Base-by-base conservation (phyloP, 1,284 basidiomycete species). In the Ceratobasidium sp. region DNA sequence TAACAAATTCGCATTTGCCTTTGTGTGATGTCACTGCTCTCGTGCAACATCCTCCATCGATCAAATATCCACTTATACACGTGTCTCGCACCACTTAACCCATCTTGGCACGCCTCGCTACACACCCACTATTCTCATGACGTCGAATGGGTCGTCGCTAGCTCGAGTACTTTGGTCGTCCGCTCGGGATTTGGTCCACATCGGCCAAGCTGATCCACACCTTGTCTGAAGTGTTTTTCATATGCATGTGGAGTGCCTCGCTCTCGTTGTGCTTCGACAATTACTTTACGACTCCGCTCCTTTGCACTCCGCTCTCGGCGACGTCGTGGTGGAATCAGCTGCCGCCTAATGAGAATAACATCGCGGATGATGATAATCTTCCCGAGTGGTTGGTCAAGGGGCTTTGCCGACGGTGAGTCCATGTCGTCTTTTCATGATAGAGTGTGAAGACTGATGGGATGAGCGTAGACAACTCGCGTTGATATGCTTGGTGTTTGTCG, bases 201-300 rank as follows among this genome's bases (percentile, higher is more conserved):
- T 92, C 92, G 39, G 86, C 83, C 71, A 95, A 95, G 80, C 85
- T 94, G 62, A 87, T 89, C 1, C 89, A 93, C 78, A 93, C 92
- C 5, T 85, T 93, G 52, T 84, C 87, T 57, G 93, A 95, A 82
- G 90, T 96, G 48, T 83, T 94, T 62, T 96, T 95, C 79, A 94
- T 97, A 74, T 95, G 92, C 80, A 87, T 92, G 23, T 97, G 94
- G 94, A 93, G 92, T 73, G 92, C 93, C n/a, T 89, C 92, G 36
- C 85, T 97, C 53, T 91, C 92, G 14, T 88, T 96, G 62, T 89
- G 88, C 72, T 93, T 96, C 80, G 93, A 97, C 84, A 94, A 96
- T 79, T 94, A 91, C 81, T 94, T 96, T 81, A 96, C 94, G 2
- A 93, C 93, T 34, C 83, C 89, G 32, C 87, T 96, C 71, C 88